These are phyloP conservation scores for Kalanchoe fedtschenkoi DNA, from an alignment of 164 flowering plant genomes.

Conservation along the genomic window DNA sequence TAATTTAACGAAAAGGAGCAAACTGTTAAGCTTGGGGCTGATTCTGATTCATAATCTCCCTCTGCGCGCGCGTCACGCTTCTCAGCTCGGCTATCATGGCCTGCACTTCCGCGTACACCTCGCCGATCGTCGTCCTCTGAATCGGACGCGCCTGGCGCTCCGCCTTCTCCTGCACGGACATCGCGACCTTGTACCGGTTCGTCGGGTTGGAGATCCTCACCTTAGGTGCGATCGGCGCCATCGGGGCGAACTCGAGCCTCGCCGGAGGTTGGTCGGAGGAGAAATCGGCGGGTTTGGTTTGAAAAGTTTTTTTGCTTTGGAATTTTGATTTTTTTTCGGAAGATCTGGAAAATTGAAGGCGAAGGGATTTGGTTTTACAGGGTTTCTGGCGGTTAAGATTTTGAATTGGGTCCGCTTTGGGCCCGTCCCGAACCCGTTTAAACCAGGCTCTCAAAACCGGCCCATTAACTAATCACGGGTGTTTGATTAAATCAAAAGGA, in stretches of 20 bases:
- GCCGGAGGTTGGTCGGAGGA: background rate
- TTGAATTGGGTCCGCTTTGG: background rate
- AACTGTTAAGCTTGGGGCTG: constrained; percentile 13
- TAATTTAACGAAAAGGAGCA: no score
- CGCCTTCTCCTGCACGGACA: constrained; percentile 5
- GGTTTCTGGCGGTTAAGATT: constrained; percentile 1
- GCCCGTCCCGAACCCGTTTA: background rate
- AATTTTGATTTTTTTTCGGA: background rate
- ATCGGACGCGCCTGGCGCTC: constrained; percentile 5
- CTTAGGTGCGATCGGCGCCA: constrained; percentile 1
- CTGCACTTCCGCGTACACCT: background rate
- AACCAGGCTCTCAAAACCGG: background rate
- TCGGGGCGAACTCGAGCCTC: background rate
- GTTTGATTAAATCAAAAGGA: no score
- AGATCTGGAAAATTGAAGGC: background rate
- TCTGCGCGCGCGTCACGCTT: constrained; percentile 2
- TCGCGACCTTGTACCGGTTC: background rate
- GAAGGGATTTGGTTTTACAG: no score
- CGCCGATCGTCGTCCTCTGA: background rate
- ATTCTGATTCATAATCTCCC: constrained; percentile 4
- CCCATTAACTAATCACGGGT: no score
- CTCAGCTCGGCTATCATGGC: constrained; percentile 4
- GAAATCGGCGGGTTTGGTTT: background rate
- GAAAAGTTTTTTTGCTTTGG: background rate
- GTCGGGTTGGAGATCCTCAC: constrained; percentile 1